Evolutionary conservation across 164 flowering plant species (phyloP).

Genomic region (Litsea cubeba): DNA sequence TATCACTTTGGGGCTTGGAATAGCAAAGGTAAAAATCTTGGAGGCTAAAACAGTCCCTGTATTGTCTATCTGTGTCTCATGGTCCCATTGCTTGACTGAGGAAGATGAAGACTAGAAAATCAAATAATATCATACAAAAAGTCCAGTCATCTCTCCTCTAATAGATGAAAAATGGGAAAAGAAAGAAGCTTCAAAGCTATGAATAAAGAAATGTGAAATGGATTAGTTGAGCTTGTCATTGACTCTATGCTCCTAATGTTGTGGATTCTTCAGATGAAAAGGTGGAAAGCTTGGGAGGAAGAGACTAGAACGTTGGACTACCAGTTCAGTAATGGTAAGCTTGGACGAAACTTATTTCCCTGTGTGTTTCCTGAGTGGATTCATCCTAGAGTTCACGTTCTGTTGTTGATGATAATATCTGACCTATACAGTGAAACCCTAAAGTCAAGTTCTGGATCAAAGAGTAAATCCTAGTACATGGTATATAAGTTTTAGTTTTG

Average conservation of each 20-base stretch:
- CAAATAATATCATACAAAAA: too few species aligned
- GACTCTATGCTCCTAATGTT: neutral
- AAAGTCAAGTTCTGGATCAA: neutral
- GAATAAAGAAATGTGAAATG: neutral
- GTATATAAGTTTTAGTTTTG: neutral
- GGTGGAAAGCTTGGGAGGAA: constrained; percentile 65
- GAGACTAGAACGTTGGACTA: constrained; percentile 56
- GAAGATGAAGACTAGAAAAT: neutral
- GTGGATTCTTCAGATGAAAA: constrained; percentile 40
- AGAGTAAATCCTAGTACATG: neutral
- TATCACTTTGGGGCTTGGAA: constrained; percentile 51
- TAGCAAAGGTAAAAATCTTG: constrained; percentile 40
- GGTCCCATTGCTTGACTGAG: neutral
- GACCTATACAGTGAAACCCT: neutral
- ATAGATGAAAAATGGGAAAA: too few species aligned
- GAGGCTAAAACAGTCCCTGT: neutral
- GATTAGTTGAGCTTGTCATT: neutral
- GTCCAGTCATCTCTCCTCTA: neutral
- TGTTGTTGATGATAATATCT: neutral
- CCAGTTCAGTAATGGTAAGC: constrained; percentile 47
- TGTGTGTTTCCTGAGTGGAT: too few species aligned
- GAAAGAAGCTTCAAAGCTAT: neutral
- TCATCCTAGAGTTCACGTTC: neutral
- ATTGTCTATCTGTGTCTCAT: neutral
- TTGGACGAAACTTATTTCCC: neutral